Evolutionary conservation across 179 eudicot genomes (phyloP).

Genomic region (Gypsophila paniculata): DNA sequence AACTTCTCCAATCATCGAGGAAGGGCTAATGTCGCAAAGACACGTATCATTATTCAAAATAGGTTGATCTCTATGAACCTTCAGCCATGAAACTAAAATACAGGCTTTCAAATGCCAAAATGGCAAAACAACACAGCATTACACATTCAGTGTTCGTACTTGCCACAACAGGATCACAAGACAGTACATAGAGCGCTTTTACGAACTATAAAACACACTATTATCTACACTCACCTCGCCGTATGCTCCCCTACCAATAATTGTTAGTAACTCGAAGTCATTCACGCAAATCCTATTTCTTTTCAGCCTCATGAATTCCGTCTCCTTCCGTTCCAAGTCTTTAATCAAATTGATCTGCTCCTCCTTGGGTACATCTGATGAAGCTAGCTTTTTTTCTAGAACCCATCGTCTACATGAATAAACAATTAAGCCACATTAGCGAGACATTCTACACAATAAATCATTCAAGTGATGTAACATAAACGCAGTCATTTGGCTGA

Average conservation of each 20-base stretch:
- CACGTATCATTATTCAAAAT: no score
- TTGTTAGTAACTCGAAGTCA: conserved; percentile 84
- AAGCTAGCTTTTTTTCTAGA: conserved; percentile 72
- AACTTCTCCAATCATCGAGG: no score
- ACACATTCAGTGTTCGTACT: no score
- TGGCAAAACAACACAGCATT: no score
- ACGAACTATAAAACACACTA: no score
- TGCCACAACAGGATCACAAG: no score
- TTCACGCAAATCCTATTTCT: conserved; percentile 89
- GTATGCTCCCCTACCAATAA: conserved; percentile 92
- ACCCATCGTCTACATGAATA: conserved; percentile 67
- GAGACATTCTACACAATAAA: neutral
- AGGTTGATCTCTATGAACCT: no score
- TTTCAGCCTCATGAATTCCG: conserved; percentile 82
- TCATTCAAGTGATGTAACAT: neutral
- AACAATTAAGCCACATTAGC: conserved; percentile 15
- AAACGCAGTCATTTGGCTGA: neutral
- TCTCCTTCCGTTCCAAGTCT: conserved; percentile 91
- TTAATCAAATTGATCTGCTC: conserved; percentile 79
- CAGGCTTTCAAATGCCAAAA: no score
- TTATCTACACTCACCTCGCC: conserved; percentile 92
- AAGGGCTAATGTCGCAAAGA: no score
- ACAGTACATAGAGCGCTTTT: no score
- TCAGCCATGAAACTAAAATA: no score
- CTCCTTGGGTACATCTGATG: conserved; percentile 90